Conservation (phyloP, 2,329 filamentous ascomycete genomes). For the Colletotrichum graminicola region DNA sequence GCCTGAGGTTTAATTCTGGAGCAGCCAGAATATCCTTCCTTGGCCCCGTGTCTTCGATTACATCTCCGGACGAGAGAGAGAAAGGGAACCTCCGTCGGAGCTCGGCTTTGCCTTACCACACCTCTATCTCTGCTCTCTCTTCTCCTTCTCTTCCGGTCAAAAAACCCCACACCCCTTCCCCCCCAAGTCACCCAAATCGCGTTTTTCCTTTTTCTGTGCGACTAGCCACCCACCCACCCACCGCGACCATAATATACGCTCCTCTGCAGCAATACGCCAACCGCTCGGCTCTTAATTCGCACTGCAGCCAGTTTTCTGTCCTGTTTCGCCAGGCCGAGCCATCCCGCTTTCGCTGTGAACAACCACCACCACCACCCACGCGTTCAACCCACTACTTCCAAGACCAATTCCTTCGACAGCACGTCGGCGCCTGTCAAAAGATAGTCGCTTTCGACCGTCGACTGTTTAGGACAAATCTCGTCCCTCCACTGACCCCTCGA, state of each 20-base stretch:
- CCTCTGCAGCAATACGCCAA: slow-evolving; percentile 32
- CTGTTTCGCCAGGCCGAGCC: slow-evolving; percentile 30
- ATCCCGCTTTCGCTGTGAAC: slow-evolving; percentile 15
- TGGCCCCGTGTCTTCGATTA: slow-evolving; percentile 24
- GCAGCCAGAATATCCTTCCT: slow-evolving; percentile 38
- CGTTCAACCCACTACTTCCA: slow-evolving; percentile 14
- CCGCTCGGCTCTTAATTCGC: slow-evolving; percentile 35
- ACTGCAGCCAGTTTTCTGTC: slow-evolving; percentile 26
- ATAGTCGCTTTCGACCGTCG: slow-evolving; percentile 32
- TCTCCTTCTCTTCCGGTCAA: slow-evolving; percentile 4
- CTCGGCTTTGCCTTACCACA: slow-evolving; percentile 16
- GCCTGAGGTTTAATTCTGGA: slow-evolving; percentile 36
- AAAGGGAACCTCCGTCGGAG: not conserved
- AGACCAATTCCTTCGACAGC: slow-evolving; percentile 16
- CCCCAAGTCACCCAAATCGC: slow-evolving; percentile 35
- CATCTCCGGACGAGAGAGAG: slow-evolving; percentile 9
- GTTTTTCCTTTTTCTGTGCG: slow-evolving; percentile 36
- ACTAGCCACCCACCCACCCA: too few relatives aligned
- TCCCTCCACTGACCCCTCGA: slow-evolving; percentile 28
- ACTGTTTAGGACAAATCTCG: slow-evolving; percentile 24
- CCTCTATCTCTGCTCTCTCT: slow-evolving; percentile 19
- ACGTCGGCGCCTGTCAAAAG: slow-evolving; percentile 36
- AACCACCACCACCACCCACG: slow-evolving; percentile 16
- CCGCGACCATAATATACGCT: slow-evolving; percentile 24
- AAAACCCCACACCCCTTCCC: slow-evolving; percentile 6